phyloP scores from a whole-genome alignment of 1,284 basidiomycete genomes.

The Rhodotorula sp. region DNA sequence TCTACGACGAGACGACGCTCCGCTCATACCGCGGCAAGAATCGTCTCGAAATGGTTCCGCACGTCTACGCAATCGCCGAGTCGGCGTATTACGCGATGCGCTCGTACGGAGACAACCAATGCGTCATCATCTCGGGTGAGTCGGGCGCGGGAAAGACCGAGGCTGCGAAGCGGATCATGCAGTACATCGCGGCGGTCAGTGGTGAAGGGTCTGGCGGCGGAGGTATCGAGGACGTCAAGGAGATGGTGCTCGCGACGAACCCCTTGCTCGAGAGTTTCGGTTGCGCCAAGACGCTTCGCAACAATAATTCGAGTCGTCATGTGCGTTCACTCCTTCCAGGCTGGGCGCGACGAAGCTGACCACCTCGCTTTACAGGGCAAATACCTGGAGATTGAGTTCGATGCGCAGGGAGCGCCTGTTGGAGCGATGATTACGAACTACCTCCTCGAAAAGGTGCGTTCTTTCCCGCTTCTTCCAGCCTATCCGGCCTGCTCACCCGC shows the following conservation, averaged over 20 bases:
- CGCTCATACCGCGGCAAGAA: slow-evolving; percentile 94
- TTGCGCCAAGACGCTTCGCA: slow-evolving; percentile 96
- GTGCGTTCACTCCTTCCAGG: slow-evolving; percentile 55
- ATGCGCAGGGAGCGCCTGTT: slow-evolving; percentile 84
- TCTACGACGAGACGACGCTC: slow-evolving; percentile 87
- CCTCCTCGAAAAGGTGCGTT: slow-evolving; percentile 76
- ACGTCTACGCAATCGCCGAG: slow-evolving; percentile 97
- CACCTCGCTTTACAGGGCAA: slow-evolving; percentile 67
- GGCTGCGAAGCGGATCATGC: slow-evolving; percentile 98
- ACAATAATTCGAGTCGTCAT: slow-evolving; percentile 98
- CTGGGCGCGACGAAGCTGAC: too few relatives aligned
- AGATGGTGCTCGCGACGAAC: slow-evolving; percentile 99
- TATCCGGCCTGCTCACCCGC: background rate
- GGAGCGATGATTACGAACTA: slow-evolving; percentile 99
- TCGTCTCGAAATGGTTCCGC: slow-evolving; percentile 93
- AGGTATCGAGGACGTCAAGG: slow-evolving; percentile 90
- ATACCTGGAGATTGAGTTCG: slow-evolving; percentile 99
- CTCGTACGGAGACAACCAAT: slow-evolving; percentile 98
- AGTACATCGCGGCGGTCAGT: slow-evolving; percentile 96
- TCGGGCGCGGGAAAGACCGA: slow-evolving; percentile 97
- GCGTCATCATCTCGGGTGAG: slow-evolving; percentile 99
- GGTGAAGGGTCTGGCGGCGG: slow-evolving; percentile 49
- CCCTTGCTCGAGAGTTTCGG: slow-evolving; percentile 97
- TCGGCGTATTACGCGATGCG: slow-evolving; percentile 99
- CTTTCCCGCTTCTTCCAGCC: background rate